Evolutionary conservation across 108 stramenopile genomes (phyloP).

Genomic region (Fistulifera pelliculosa): DNA sequence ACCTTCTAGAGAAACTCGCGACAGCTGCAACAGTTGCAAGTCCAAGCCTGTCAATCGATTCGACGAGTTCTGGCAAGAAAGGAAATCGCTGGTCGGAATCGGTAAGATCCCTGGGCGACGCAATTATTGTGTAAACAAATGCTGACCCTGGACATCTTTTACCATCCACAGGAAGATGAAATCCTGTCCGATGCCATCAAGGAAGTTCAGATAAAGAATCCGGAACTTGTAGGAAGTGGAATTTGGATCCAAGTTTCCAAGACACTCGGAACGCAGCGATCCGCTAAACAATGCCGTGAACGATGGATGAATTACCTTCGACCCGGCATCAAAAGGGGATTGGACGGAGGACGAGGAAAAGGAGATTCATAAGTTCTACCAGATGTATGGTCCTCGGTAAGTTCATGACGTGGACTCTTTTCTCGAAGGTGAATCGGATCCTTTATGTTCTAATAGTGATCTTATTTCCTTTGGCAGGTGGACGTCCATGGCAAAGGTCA

Average conservation of each 20-base stretch:
- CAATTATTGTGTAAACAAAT: too few species aligned
- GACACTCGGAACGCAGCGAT: neutral
- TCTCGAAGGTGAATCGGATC: neutral
- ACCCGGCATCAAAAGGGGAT: slow-evolving; percentile 78
- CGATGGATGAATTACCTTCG: slow-evolving; percentile 97
- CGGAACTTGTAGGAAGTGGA: too few species aligned
- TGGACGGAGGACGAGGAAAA: slow-evolving; percentile 50
- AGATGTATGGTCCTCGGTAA: slow-evolving; percentile 34
- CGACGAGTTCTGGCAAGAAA: too few species aligned
- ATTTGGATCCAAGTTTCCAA: neutral
- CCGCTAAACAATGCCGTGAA: slow-evolving; percentile 93
- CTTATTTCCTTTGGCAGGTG: slow-evolving; percentile 17
- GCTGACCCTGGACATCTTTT: too few species aligned
- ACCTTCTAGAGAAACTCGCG: too few species aligned
- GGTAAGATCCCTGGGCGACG: too few species aligned
- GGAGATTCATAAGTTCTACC: slow-evolving; percentile 49
- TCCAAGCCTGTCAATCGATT: too few species aligned
- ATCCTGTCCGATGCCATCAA: too few species aligned
- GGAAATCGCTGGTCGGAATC: too few species aligned
- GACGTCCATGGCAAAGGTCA: slow-evolving; percentile 31
- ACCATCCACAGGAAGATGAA: too few species aligned
- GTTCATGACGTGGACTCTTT: slow-evolving; percentile 3
- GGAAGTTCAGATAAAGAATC: too few species aligned
- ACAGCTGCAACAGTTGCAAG: too few species aligned
- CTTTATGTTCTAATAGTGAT: neutral